phyloP scores from a whole-genome alignment of 2,329 filamentous ascomycete species.

The Xylaria sp. region DNA sequence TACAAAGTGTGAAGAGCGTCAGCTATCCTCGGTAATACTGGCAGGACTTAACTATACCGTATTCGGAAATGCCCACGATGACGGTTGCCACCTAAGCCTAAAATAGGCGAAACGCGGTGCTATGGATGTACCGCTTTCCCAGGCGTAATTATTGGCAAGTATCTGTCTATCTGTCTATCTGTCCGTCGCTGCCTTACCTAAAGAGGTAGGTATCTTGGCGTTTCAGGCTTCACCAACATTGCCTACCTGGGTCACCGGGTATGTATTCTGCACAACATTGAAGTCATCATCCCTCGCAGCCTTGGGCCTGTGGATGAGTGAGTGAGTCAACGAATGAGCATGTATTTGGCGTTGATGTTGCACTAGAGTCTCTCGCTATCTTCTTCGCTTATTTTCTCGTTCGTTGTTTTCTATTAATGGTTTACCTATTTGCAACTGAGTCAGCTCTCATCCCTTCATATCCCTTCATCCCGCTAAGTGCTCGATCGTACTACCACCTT shows the following conservation, averaged over 20 bases:
- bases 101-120: not conserved
- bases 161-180: constrained; percentile 15
- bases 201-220: not conserved
- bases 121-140: not conserved
- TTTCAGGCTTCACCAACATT: constrained; percentile 10
- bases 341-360: constrained; percentile 1
- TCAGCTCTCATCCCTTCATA: not conserved
- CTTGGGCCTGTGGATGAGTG: not conserved
- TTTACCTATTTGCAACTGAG: not conserved
- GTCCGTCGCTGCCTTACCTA: too few relatives aligned
- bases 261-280: not conserved
- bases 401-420: not conserved
- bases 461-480: not conserved
- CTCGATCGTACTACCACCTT: not conserved
- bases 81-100: not conserved
- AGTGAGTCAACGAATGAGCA: not conserved
- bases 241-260: not conserved
- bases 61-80: not conserved
- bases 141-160: not conserved
- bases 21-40: too few relatives aligned
- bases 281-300: not conserved
- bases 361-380: constrained; percentile 1
- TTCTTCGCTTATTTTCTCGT: constrained; percentile 6
- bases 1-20: too few relatives aligned
- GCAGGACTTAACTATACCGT: too few relatives aligned